A percentile compares a stretch with the other conserved stretches of the same genome.
phyloP scores from a whole-genome alignment of 805 yeast species.

The Candida peoriensis region DNA sequence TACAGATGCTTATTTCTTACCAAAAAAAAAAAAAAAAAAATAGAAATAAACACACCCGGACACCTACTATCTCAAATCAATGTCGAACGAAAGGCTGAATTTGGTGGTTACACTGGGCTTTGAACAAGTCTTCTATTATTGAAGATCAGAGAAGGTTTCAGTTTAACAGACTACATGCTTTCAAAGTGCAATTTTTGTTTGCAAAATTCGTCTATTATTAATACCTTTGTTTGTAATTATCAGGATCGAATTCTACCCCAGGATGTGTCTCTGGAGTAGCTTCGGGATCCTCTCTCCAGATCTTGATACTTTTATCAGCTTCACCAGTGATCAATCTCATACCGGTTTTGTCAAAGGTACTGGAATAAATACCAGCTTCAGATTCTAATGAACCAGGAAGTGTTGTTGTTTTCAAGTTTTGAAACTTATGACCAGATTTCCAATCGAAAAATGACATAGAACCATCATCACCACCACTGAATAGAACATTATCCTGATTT shows the following conservation, averaged over 20 bases:
- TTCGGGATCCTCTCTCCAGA: slow-evolving; percentile 51
- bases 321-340: slow-evolving; percentile 79
- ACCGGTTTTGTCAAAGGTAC: slow-evolving; percentile 77
- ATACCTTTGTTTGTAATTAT: slow-evolving; percentile 15
- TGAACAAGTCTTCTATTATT: too few species aligned
- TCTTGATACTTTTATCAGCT: slow-evolving; percentile 79
- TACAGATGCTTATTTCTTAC: not conserved
- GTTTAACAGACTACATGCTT: too few species aligned
- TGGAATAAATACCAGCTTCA: slow-evolving; percentile 63
- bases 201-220: slow-evolving; percentile 2
- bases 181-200: not conserved
- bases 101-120: too few species aligned
- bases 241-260: slow-evolving; percentile 19
- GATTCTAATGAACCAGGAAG: slow-evolving; percentile 69
- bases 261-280: slow-evolving; percentile 27
- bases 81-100: too few species aligned
- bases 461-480: slow-evolving; percentile 86
- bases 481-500: slow-evolving; percentile 57
- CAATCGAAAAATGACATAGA: slow-evolving; percentile 74
- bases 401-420: slow-evolving; percentile 45
- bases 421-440: slow-evolving; percentile 60
- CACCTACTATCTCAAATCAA: too few species aligned
- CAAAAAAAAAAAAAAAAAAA: not conserved
- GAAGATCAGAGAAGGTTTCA: too few species aligned
- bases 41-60: not conserved